Conservation (phyloP, 163 green algal genomes). For the Scenedesmus sp. region DNA sequence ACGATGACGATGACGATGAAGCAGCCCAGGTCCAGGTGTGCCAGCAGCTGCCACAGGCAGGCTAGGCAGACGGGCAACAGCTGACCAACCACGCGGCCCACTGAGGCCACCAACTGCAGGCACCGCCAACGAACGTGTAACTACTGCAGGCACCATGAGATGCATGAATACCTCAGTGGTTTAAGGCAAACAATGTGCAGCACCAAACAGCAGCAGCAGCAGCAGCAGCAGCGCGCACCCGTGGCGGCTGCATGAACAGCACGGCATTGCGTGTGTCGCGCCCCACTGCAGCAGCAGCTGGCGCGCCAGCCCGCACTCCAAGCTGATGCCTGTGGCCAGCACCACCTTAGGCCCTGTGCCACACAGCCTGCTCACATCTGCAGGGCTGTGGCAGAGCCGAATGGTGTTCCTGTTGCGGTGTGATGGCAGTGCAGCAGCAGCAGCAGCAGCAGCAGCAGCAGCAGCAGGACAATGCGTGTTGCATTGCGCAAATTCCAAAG, state of each 20-base stretch:
- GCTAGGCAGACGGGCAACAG: background rate
- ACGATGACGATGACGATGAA: no score
- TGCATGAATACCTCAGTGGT: no score
- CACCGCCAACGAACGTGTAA: no score
- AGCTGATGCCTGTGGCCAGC: conserved; percentile 72
- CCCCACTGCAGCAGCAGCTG: conserved; percentile 87
- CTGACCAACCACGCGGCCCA: background rate
- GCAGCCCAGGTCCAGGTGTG: no score
- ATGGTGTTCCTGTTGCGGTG: background rate
- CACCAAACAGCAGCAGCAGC: background rate
- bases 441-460: background rate
- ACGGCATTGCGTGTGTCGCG: conserved; percentile 77
- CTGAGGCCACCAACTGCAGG: background rate
- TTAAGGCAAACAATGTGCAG: no score
- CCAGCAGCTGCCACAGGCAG: no score
- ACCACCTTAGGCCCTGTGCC: conserved; percentile 69
- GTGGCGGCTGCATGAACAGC: conserved; percentile 75
- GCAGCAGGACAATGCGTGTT: no score
- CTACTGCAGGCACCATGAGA: no score
- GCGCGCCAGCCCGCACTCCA: conserved; percentile 76
- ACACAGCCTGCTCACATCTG: conserved; percentile 7
- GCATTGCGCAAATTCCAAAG: background rate
- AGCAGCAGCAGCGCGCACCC: conserved; percentile 47
- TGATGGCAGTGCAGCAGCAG: background rate
- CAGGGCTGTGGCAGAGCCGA: background rate